These are phyloP conservation scores for Geotrichum citri-aurantii DNA, from an alignment of 1,139 yeast genomes.

Conservation along the genomic window DNA sequence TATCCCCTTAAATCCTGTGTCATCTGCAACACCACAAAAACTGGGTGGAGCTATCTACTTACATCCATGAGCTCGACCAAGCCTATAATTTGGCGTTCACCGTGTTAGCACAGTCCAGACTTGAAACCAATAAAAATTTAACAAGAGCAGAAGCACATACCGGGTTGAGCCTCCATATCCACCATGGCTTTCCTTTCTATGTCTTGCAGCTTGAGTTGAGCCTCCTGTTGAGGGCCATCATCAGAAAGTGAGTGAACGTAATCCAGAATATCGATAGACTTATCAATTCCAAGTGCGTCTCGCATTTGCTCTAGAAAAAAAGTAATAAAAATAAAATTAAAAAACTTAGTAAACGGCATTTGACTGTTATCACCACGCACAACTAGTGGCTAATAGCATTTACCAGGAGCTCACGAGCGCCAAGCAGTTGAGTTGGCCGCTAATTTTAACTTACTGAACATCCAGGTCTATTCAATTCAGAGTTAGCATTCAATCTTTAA, in stretches of 20 bases:
- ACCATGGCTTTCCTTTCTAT: constrained; percentile 56
- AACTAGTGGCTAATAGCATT: not conserved
- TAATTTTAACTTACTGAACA: constrained; percentile 42
- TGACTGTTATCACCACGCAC: not conserved
- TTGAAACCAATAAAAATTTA: not conserved
- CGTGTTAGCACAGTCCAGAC: not conserved
- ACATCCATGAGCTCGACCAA: constrained; percentile 33
- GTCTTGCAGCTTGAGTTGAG: constrained; percentile 42
- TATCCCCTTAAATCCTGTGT: not conserved
- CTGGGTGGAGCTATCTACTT: constrained; percentile 7
- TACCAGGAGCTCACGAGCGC: not conserved
- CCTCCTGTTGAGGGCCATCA: constrained; percentile 37
- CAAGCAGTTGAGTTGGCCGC: not conserved
- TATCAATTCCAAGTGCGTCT: constrained; percentile 47
- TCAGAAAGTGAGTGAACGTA: constrained; percentile 43
- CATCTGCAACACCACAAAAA: not conserved
- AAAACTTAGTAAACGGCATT: not conserved
- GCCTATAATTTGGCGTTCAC: constrained; percentile 23
- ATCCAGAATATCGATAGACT: constrained; percentile 46
- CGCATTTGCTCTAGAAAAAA: constrained; percentile 47
- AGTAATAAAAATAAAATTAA: not conserved
- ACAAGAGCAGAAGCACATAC: constrained; percentile 26
- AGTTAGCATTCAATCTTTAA: constrained; percentile 16
- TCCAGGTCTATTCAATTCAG: constrained; percentile 42
- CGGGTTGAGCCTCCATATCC: constrained; percentile 52